Percentiles rank a stretch among this genome's conserved stretches.
phyloP scores from a whole-genome alignment of 148 eudicot species.

The Tetragonia tetragonoides region DNA sequence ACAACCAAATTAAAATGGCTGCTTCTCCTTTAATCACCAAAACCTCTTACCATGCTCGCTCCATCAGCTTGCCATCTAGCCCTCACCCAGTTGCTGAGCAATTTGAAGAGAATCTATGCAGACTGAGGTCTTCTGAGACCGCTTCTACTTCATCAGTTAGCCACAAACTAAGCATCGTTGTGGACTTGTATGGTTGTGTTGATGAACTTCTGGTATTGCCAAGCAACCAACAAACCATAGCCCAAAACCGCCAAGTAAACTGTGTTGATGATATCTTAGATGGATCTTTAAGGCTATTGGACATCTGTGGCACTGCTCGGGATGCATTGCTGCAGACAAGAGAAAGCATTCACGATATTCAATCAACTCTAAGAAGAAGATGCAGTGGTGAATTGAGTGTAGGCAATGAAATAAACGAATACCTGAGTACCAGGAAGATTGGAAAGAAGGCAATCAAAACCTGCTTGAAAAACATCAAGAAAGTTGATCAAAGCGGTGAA shows the following conservation, averaged over 20 bases:
- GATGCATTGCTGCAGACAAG: conserved; percentile 26
- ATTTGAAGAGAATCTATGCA: conserved; percentile 14
- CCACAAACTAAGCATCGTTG: conserved; percentile 9
- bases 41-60: conserved; percentile 1
- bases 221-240: conserved; percentile 3
- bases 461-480: conserved; percentile 28
- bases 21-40: background rate
- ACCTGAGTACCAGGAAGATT: conserved; percentile 21
- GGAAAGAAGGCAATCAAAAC: conserved; percentile 18
- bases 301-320: conserved; percentile 23
- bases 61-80: conserved; percentile 23
- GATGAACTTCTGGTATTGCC: conserved; percentile 27
- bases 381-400: conserved; percentile 19
- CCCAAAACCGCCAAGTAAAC: background rate
- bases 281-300: conserved; percentile 34
- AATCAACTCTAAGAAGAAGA: conserved; percentile 32
- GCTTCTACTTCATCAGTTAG: conserved; percentile 22
- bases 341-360: conserved; percentile 25
- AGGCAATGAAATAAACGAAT: conserved; percentile 8
- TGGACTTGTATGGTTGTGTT: conserved; percentile 17
- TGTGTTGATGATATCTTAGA: conserved; percentile 24
- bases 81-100: conserved; percentile 12
- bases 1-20: background rate
- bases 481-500: background rate
- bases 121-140: conserved; percentile 19